Evolutionary conservation across 805 yeast genomes (phyloP).

Genomic region (Kodamaea leandrae): DNA sequence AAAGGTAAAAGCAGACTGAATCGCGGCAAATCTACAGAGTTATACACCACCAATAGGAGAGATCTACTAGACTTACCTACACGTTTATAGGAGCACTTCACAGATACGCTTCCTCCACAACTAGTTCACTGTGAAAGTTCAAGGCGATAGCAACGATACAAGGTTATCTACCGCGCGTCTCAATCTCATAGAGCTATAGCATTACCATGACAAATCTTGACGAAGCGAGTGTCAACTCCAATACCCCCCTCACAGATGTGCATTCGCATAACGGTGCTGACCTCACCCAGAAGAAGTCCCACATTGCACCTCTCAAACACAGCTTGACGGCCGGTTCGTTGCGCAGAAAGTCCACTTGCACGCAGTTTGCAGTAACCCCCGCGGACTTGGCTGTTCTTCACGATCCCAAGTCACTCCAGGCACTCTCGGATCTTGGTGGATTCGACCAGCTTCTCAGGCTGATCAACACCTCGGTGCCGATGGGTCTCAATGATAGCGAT

Average conservation of each 20-base stretch:
- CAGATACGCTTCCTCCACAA: too few species aligned
- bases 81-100: too few species aligned
- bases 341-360: neutral
- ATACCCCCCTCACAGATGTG: constrained; percentile 12
- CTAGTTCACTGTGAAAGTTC: too few species aligned
- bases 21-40: too few species aligned
- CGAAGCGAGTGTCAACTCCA: constrained; percentile 12
- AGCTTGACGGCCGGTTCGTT: constrained; percentile 7
- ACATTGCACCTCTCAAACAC: constrained; percentile 1
- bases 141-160: too few species aligned
- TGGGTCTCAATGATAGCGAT: constrained; percentile 42
- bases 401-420: constrained; percentile 58
- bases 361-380: constrained; percentile 15
- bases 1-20: too few species aligned
- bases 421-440: constrained; percentile 47
- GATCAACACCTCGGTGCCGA: constrained; percentile 34
- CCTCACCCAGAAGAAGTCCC: neutral
- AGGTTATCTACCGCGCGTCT: too few species aligned
- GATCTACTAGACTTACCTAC: too few species aligned
- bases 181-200: neutral
- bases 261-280: constrained; percentile 1
- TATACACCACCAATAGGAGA: too few species aligned
- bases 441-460: constrained; percentile 29
- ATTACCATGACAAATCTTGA: neutral
- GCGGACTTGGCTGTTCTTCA: constrained; percentile 47